Conservation (phyloP, 139 green algal species). For the Haematococcus sp. region DNA sequence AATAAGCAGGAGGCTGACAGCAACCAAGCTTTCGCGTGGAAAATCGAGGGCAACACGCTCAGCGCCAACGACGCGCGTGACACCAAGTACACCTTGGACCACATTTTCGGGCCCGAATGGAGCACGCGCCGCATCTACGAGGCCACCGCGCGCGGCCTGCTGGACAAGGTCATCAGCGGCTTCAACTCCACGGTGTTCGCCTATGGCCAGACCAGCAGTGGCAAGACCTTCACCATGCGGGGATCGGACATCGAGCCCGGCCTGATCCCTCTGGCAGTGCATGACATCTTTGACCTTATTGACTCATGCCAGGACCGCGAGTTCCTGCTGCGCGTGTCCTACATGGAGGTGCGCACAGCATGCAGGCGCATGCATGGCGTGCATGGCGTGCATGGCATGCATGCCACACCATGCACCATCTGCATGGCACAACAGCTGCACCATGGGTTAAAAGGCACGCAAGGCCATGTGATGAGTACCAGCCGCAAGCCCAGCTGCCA, state of each 20-base stretch:
- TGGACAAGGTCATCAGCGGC: constrained; percentile 76
- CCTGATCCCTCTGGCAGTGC: constrained; percentile 82
- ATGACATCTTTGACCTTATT: constrained; percentile 81
- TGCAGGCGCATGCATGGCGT: no score
- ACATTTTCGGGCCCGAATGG: constrained; percentile 67
- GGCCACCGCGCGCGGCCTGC: constrained; percentile 50
- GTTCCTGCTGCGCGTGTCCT: constrained; percentile 93
- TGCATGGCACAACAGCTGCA: no score
- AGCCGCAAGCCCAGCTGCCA: background rate
- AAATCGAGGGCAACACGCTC: constrained; percentile 59
- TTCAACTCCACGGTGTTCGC: constrained; percentile 96
- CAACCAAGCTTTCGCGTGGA: constrained; percentile 58
- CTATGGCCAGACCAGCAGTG: constrained; percentile 93
- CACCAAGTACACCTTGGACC: constrained; percentile 71
- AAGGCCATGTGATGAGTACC: background rate
- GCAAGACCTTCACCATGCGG: constrained; percentile 97
- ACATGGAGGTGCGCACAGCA: constrained; percentile 84
- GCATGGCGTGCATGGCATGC: no score
- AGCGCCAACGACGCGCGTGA: constrained; percentile 37
- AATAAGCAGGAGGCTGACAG: constrained; percentile 60
- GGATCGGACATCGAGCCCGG: constrained; percentile 65
- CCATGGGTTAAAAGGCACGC: no score
- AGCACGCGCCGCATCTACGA: constrained; percentile 73
- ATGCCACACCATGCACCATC: no score
- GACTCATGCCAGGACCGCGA: constrained; percentile 61